Base-by-base conservation (phyloP, 2,329 filamentous ascomycete species). In the Akanthomyces muscarius region DNA sequence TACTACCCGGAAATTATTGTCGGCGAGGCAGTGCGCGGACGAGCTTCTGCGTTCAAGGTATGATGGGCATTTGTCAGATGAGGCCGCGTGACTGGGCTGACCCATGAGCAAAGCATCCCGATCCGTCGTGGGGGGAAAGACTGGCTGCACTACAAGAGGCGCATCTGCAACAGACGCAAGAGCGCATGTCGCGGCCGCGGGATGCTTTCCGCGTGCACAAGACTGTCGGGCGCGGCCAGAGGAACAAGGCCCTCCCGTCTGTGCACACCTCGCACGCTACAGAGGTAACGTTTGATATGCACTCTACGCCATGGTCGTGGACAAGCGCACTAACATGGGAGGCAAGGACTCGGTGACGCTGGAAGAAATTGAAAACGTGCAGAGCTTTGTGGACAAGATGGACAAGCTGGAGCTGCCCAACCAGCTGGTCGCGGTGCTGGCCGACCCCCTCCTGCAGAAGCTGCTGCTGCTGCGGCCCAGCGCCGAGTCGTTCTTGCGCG, bases 1-100 rank as follows among this genome's bases (percentile, higher is more conserved):
- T 96, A 94, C 74, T 96, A 94, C 70, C 91, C 92, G 0, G 91
- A 96, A 72, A 91, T 96, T 61, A 91, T 96, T 64, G 83, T 94
- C 16, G 90, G 89, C 25, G 88, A 89, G 66, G 80, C 84, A 4
- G 83, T 86, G 36, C 79, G 80, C 60, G 85, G 85, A 44, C 82
- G 83, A 64, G 85, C 86, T 0, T 83, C 84, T 4, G 80, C 85
- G 1, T 89, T 89, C 73, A 87, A 85, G 73, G 83, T 84, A 71
- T 42, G 68, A 16, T 38, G 28, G 4, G 4, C 13, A n/a, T 44
- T 11, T 11, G n/a, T 5, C n/a, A n/a, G 11, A 23, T 4, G 10
- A 11, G 7, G 33, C 4, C 8, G 41, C 23, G 8, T 5, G 13
- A 16, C 23, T 16, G 25, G 11, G 23, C 16, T 61, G n/a, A 61